Evolutionary conservation across 352 stramenopile genomes (phyloP), one percentile per base, ranked within the genome.

Genomic region (Phytophthora litchii): DNA sequence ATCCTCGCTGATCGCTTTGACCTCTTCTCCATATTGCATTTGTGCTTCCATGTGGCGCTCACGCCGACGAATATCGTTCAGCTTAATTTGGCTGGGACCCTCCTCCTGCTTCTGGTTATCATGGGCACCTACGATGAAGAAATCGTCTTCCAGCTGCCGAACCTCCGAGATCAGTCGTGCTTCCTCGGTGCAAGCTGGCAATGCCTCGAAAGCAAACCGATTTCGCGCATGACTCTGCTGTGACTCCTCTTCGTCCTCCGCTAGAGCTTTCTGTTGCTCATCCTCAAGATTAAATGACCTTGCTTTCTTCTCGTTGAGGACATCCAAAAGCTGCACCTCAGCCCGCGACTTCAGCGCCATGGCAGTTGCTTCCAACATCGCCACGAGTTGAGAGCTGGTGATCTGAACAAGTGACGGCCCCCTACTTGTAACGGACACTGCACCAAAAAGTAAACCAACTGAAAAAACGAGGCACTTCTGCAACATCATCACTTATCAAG

Each of bases 1-100:
- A 16, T 77, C 70, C 21, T 92, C 80, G 31, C 78, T 89, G 44
- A 91, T 84, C 2, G 48, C 54, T 45, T 85, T 83, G 3, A 89
- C 78, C 3, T 74, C 67, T 17, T 76, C 61, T 4, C 53, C 70
- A 44, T 89, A 93, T 34, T 53, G 23, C 34, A 64, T 62, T 20
- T 78, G 72, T 8, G 67, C 74, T n/a, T 67, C 50, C 70, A 85
- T 86, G 70, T 91, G 84, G 12, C 50, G 55, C 20, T 89, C 71
- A 12, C 81, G 80, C 27, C 84, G 80, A 16, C 64, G 63, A 32
- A 85, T 50, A 27, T 72, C 73, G 43, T 89, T 92, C 12, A 70
- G 49, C 40, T 82, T 56, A 31, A 92, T 92, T 56, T 90, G 78
- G 8, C 49, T 80, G 40, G 17, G 48, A 0, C 44, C 14, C 2